These are phyloP conservation scores for Penicillium paradoxum DNA, from an alignment of 495 filamentous ascomycete species.

Conservation along the genomic window DNA sequence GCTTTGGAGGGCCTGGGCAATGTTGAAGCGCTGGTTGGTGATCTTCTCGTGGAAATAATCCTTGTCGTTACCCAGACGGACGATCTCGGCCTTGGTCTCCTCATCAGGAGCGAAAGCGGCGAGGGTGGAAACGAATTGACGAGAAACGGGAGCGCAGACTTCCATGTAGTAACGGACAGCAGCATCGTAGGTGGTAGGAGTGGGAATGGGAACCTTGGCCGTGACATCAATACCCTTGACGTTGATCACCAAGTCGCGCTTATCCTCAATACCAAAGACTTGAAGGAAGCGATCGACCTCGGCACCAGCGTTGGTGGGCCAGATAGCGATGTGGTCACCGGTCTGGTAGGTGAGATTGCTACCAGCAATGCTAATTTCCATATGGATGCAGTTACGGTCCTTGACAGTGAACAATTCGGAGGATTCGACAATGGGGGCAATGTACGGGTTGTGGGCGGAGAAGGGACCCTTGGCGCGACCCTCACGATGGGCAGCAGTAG, in stretches of 20 bases:
- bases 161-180: constrained; percentile 96
- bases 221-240: constrained; percentile 93
- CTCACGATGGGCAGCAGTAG: constrained; percentile 92
- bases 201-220: constrained; percentile 95
- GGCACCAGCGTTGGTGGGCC: constrained; percentile 91
- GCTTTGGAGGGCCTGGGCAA: constrained; percentile 78
- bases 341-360: constrained; percentile 85
- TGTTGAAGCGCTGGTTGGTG: constrained; percentile 76
- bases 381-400: constrained; percentile 91
- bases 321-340: constrained; percentile 94
- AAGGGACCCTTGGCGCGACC: constrained; percentile 81
- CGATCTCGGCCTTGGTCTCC: constrained; percentile 74
- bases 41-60: constrained; percentile 93
- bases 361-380: constrained; percentile 88
- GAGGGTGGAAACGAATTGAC: constrained; percentile 85
- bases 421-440: constrained; percentile 89
- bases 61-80: constrained; percentile 85
- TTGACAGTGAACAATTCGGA: constrained; percentile 87
- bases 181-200: constrained; percentile 94
- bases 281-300: constrained; percentile 89
- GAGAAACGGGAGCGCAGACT: constrained; percentile 90
- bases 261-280: constrained; percentile 67
- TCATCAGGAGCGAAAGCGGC: constrained; percentile 90
- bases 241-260: constrained; percentile 77
- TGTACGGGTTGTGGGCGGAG: constrained; percentile 95